A percentile compares a stretch with the other conserved stretches of the same genome.
Evolutionary conservation across 345 rosid genomes (phyloP).

Genomic region (Lepidium didymum): DNA sequence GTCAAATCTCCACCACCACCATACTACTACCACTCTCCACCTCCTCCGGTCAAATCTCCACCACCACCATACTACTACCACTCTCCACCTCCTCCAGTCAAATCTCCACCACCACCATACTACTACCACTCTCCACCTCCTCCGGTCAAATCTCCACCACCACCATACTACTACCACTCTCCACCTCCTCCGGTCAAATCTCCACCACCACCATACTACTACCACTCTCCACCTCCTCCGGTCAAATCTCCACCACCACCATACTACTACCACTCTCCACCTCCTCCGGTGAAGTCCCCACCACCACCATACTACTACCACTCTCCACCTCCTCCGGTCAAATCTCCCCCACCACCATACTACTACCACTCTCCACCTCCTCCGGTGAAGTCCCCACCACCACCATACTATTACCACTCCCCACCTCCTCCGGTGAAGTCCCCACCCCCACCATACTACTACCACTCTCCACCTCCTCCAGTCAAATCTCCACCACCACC

Average conservation of each 20-base stretch:
- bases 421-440: conserved; percentile 39
- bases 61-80: conserved; percentile 19
- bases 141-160: conserved; percentile 13
- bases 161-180: conserved; percentile 22
- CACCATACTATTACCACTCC: conserved; percentile 32
- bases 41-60: neutral
- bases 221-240: conserved; percentile 30
- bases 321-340: conserved; percentile 36
- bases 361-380: conserved; percentile 34
- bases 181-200: conserved; percentile 22
- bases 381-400: conserved; percentile 15
- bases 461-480: conserved; percentile 30
- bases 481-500: conserved; percentile 22
- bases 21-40: neutral
- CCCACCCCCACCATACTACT: conserved; percentile 24
- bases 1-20: neutral
- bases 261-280: conserved; percentile 31
- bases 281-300: conserved; percentile 25
- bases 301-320: conserved; percentile 34
- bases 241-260: conserved; percentile 25
- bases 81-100: conserved; percentile 24
- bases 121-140: conserved; percentile 31
- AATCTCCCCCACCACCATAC: conserved; percentile 20
- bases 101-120: conserved; percentile 25
- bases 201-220: conserved; percentile 23